Evolutionary conservation across 176 grass and related monocot genomes (phyloP).

Genomic region (Oryza punctata): DNA sequence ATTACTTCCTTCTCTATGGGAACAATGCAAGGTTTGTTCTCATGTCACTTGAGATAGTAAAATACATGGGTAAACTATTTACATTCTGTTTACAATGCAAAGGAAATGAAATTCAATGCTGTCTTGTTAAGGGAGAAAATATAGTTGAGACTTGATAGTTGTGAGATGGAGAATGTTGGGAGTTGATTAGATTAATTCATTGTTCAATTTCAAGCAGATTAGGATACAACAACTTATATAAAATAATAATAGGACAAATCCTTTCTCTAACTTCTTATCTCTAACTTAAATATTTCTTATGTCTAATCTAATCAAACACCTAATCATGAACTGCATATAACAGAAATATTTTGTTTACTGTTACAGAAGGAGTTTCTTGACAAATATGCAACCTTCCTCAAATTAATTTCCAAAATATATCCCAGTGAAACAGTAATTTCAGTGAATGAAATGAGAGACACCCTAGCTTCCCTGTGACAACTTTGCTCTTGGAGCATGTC

Average conservation of each 20-base stretch:
- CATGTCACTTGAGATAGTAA: constrained; percentile 7
- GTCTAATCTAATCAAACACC: not conserved
- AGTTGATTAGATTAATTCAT: not conserved
- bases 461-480: constrained; percentile 52
- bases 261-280: not conserved
- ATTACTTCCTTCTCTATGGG: constrained; percentile 88
- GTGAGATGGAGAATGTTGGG: not conserved
- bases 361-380: constrained; percentile 97
- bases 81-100: not conserved
- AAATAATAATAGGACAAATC: not conserved
- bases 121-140: not conserved
- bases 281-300: not conserved
- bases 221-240: not conserved
- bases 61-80: not conserved
- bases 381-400: constrained; percentile 82
- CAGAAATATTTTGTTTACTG: not conserved
- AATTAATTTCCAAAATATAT: constrained; percentile 88
- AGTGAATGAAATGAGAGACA: constrained; percentile 68
- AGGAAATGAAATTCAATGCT: not conserved
- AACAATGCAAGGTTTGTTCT: constrained; percentile 86
- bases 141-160: not conserved
- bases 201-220: not conserved
- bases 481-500: constrained; percentile 21
- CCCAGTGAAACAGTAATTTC: constrained; percentile 73
- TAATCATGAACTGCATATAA: not conserved